These are phyloP conservation scores for Canavalia ensiformis DNA, from an alignment of 306 rosid genomes.

Conservation along the genomic window DNA sequence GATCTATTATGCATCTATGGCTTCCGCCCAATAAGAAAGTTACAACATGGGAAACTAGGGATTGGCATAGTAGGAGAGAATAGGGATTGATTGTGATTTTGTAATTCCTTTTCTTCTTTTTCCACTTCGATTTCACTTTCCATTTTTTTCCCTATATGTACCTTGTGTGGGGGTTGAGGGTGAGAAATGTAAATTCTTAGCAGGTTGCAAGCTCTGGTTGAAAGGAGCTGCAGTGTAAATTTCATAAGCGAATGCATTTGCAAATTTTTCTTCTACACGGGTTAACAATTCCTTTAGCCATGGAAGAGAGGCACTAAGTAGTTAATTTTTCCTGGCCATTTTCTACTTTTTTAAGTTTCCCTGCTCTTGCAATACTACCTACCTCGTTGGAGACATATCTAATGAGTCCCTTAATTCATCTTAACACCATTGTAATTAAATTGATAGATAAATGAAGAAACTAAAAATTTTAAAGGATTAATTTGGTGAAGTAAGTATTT, in stretches of 20 bases:
- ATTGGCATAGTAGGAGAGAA: slow-evolving; percentile 70
- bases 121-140: slow-evolving; percentile 61
- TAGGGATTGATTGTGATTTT: slow-evolving; percentile 78
- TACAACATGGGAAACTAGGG: slow-evolving; percentile 60
- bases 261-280: slow-evolving; percentile 52
- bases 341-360: background rate
- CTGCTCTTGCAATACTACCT: background rate
- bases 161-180: slow-evolving; percentile 87
- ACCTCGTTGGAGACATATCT: background rate
- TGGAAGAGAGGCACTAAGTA: slow-evolving; percentile 45
- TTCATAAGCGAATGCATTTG: slow-evolving; percentile 70
- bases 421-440: background rate
- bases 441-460: background rate
- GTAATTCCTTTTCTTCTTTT: slow-evolving; percentile 45
- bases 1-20: slow-evolving; percentile 61
- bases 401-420: background rate
- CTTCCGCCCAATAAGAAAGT: slow-evolving; percentile 69
- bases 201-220: slow-evolving; percentile 74
- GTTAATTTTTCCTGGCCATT: slow-evolving; percentile 31
- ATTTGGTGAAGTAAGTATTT: background rate
- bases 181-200: slow-evolving; percentile 90
- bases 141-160: slow-evolving; percentile 78
- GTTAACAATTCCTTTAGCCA: slow-evolving; percentile 50
- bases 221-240: slow-evolving; percentile 82
- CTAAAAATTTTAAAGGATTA: background rate